Base-by-base conservation (phyloP, 352 stramenopile species). In the Phytophthora constricta region DNA sequence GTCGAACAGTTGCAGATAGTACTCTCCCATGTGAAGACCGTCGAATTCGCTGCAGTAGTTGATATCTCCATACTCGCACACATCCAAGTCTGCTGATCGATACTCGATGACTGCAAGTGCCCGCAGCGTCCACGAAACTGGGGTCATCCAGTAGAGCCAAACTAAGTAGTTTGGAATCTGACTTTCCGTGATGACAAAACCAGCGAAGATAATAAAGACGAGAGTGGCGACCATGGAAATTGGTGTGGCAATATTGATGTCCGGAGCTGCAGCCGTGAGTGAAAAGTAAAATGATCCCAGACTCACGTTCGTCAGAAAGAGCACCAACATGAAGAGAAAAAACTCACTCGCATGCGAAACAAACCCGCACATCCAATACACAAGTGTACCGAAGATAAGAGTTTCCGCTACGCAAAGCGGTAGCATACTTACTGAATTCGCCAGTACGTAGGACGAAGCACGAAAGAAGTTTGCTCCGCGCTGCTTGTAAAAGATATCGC, bases 341-440 rank as follows among this genome's bases (percentile, higher is more conserved):
- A 84, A 92, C 14, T 70, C 52, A 20, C 37, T 56, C 8, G 59
- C 54, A 28, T 73, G 42, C 0, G 68, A 43, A n/a, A 77, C 72
- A 55, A 95, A 85, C 26, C 90, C 90, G 52, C 90, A 81, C 74
- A 96, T 91, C 75, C 82, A 97, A 57, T 97, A 97, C 13, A 96
- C 55, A 25, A 97, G 68, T 9, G 76, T 90, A 22, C 85, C 88
- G 70, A 95, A 97, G 16, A 93, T 67, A 17, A 94, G 53, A 1
- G 83, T 82, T 72, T 96, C 87, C 23, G 89, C 63, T 13, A 79
- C 14, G 63, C 65, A 64, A 41, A 86, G 61, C 52, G 80, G 68
- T 4, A 87, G 33, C 23, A 82, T 65, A 11, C 74, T 70, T 22
- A 80, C 34, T 4, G 61, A 77, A 27, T 63, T 75, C 5, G 72